Evolutionary conservation across 2,329 filamentous ascomycete species (phyloP).

Genomic region (Penicillium sclerotigenum): DNA sequence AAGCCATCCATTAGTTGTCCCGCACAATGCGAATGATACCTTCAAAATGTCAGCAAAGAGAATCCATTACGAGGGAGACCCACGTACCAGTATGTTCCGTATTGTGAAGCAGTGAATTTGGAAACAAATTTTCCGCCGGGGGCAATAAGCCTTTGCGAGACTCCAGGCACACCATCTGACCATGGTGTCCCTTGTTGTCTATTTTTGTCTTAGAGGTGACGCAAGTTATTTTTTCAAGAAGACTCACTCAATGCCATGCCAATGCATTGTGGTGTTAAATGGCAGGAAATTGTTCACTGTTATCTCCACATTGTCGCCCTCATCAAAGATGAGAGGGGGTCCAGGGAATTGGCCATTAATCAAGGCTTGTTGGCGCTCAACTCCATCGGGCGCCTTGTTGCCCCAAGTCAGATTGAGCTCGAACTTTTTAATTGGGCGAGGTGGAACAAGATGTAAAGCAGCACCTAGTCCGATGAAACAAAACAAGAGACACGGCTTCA

Average conservation of each 20-base stretch:
- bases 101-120: conserved; percentile 51
- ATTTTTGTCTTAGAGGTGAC: not conserved
- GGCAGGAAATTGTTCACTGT: conserved; percentile 28
- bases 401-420: conserved; percentile 34
- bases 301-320: conserved; percentile 31
- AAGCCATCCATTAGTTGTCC: conserved; percentile 58
- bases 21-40: conserved; percentile 56
- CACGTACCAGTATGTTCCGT: conserved; percentile 50
- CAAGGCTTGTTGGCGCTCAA: conserved; percentile 27
- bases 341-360: conserved; percentile 31
- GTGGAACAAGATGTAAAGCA: not conserved
- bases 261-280: conserved; percentile 27
- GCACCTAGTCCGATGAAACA: not conserved
- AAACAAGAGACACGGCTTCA: not conserved
- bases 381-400: conserved; percentile 27
- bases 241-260: conserved; percentile 28
- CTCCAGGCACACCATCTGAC: conserved; percentile 57
- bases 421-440: conserved; percentile 14
- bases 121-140: conserved; percentile 50
- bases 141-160: conserved; percentile 51
- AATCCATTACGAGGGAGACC: not conserved
- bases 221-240: not conserved
- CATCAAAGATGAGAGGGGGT: conserved; percentile 23
- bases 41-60: not conserved
- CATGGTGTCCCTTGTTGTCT: conserved; percentile 50